phyloP scores from a whole-genome alignment of 768 basidiomycete species.

The Leucocoprinus sp. region DNA sequence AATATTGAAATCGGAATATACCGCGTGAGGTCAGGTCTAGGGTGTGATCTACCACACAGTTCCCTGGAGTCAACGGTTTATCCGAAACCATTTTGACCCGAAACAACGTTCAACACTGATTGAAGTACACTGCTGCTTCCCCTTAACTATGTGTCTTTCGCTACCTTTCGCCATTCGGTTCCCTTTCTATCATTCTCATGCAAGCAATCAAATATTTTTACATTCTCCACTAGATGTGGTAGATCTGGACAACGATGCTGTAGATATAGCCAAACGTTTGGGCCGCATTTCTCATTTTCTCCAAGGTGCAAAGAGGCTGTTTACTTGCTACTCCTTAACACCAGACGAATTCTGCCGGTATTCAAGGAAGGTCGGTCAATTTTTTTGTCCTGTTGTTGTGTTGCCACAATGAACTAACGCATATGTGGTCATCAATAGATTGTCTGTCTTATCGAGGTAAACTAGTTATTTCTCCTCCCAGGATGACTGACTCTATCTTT shows the following conservation, averaged over 20 bases:
- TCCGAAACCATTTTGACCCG: constrained; percentile 4
- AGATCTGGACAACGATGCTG: constrained; percentile 20
- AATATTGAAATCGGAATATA: constrained; percentile 26
- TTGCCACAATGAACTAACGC: background rate
- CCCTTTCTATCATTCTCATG: constrained; percentile 3
- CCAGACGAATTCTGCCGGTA: constrained; percentile 20
- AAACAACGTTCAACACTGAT: constrained; percentile 1
- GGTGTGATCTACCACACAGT: constrained; percentile 19
- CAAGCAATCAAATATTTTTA: constrained; percentile 6
- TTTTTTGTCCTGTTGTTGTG: background rate
- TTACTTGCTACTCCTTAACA: constrained; percentile 17
- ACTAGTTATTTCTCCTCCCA: constrained; percentile 2
- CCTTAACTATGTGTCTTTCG: constrained; percentile 8
- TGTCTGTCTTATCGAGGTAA: constrained; percentile 45
- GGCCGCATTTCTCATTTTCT: constrained; percentile 24
- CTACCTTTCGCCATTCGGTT: constrained; percentile 9
- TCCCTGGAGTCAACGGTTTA: constrained; percentile 12
- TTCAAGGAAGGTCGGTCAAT: constrained; percentile 24
- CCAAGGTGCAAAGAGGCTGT: constrained; percentile 22
- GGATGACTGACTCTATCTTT: background rate
- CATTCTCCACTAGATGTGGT: constrained; percentile 9
- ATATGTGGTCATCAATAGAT: constrained; percentile 26
- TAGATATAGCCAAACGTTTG: constrained; percentile 21
- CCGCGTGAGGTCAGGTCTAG: constrained; percentile 22
- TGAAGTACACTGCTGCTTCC: constrained; percentile 11